Evolutionary conservation across 192 early-diverging fungal genomes (phyloP), one percentile per base, ranked within the genome.

Genomic region (Rhizophagus prolifer): DNA sequence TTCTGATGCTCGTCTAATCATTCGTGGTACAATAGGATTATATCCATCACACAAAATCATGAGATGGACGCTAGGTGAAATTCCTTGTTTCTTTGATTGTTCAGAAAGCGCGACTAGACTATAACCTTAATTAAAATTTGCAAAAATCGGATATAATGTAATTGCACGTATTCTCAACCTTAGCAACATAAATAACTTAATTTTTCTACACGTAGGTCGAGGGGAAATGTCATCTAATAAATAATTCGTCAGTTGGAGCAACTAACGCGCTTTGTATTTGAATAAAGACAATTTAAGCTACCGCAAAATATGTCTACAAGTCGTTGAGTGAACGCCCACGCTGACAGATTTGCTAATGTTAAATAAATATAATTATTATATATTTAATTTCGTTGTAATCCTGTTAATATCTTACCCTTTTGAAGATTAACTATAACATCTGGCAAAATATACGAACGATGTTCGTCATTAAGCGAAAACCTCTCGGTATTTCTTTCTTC

Each of bases 291-390:
- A 23, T 44, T n/a, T 62, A 26, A 69, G 12, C 30, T 61, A 60
- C 72, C 72, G 38, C 44, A 73, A 30, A 73, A 73, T 44, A 73
- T n/a, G 59, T 73, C 58, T 13, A 73, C 58, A 73, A 73, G n/a
- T 12, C 72, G 28, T 73, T 73, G 72, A 21, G 72, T 73, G 16
- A 73, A 73, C 58, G 58, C 31, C 72, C 72, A 73, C 19, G 58
- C 72, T 59, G 72, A 73, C 14, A 36, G 25, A 38, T 73, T 73
- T 36, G 58, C 58, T 73, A 36, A 61, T 8, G 4, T 6, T 31
- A 16, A 9, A 30, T 16, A 50, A 71, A 34, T n/a, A 30, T 26
- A 26, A 2, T 21, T 28, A 50, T n/a, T 69, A 62, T 26, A 62
- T 7, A 25, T 62, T 63, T 16, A 63, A 30, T 9, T 30, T 63